Evolutionary conservation across 805 yeast genomes (phyloP), one percentile per base, ranked within the genome.

Genomic region (Spathaspora girioi): DNA sequence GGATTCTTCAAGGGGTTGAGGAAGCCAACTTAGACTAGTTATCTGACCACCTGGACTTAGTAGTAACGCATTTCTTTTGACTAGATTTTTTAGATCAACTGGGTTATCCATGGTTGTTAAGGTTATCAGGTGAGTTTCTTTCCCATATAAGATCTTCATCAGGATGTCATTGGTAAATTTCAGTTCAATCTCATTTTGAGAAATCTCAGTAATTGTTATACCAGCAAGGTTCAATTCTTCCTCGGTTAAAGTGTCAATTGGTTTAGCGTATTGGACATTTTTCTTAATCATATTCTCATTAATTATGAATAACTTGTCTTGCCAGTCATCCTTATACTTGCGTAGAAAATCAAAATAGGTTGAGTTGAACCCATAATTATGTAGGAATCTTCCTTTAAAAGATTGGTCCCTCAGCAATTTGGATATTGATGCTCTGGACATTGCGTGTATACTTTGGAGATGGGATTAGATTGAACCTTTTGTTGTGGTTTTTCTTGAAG

Each of bases 11-110:
- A 55, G 23, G 35, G 64, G 48, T 50, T 54, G 63, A 1, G 69
- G 72, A 5, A 74, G 57, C 89, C 89, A 85, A 9, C 78, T 76
- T 51, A 78, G 59, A 18, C 81, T 77, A 0, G 86, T 77, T 0
- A 83, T 68, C 8, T 75, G 63, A 0, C 81, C 80, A 0, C 87
- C 87, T 0, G 75, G 67, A 56, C 81, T 80, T 15, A 78, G 46
- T n/a, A 42, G 11, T 31, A 45, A 40, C 20, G 48, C 52, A 32
- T 48, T 49, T 42, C 54, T 47, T 11, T 44, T 42, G 2, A 35
- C n/a, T 9, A 18, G 11, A 11, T 31, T 2, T 38, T 43, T 42
- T 12, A 49, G 12, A 14, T 38, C 45, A 11, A 35, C 20, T 15
- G 48, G 42, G 17, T 26, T 45, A 23, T 52, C 43, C 8, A 44